These are phyloP conservation scores for Pseudozyma sp. DNA, from an alignment of 1,284 basidiomycete genomes.

Conservation along the genomic window DNA sequence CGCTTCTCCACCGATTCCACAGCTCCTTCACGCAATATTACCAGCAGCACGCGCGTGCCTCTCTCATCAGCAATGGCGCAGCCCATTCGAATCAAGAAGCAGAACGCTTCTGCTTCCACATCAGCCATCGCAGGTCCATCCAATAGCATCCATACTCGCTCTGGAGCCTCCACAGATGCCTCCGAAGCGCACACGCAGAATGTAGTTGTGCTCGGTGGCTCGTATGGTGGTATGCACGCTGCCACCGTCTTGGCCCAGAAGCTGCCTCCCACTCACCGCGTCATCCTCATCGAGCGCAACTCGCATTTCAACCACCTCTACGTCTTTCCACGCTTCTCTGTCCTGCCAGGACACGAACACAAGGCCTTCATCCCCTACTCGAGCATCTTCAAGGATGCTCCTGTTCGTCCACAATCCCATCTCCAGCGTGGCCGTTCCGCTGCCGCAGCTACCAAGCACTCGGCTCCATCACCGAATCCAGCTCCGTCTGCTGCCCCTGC, in stretches of 20 bases:
- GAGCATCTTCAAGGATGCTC: conserved; percentile 79
- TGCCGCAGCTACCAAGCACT: conserved; percentile 1
- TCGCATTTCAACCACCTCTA: conserved; percentile 72
- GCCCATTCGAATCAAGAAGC: conserved; percentile 31
- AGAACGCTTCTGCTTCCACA: conserved; percentile 9
- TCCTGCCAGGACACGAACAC: conserved; percentile 78
- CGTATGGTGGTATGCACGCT: conserved; percentile 67
- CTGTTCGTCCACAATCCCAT: conserved; percentile 26
- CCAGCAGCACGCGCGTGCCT: neutral
- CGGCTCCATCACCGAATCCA: neutral
- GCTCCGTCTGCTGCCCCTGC: conserved; percentile 3
- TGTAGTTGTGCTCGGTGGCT: conserved; percentile 68
- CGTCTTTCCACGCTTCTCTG: conserved; percentile 76
- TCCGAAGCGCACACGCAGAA: conserved; percentile 58
- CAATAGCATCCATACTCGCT: conserved; percentile 11
- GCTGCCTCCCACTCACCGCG: conserved; percentile 69
- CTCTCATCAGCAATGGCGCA: conserved; percentile 18
- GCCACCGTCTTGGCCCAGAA: conserved; percentile 69
- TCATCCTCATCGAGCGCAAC: conserved; percentile 71
- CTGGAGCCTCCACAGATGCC: conserved; percentile 10
- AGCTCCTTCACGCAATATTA: neutral
- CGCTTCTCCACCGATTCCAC: neutral
- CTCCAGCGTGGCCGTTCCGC: conserved; percentile 31
- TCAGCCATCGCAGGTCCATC: conserved; percentile 13
- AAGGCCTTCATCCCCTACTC: conserved; percentile 75